Evolutionary conservation across 1,284 basidiomycete genomes (phyloP), one percentile per base, ranked within the genome.

Genomic region (Microbotryum scabiosae): DNA sequence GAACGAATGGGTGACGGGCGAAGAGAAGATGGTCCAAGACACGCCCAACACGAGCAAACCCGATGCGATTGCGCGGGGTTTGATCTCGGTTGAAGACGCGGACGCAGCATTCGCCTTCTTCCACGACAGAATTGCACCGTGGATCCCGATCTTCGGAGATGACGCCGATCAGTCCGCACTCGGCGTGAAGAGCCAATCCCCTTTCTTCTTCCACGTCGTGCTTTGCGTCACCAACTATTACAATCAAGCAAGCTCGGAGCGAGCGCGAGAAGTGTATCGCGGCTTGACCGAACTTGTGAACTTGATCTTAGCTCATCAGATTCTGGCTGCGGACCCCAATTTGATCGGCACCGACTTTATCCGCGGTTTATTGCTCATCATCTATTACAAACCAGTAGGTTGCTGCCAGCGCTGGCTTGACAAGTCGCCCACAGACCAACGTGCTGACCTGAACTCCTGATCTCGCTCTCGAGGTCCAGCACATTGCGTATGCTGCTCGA

Each of bases 201-300:
- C 66, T 0, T 67, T 67, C 51, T 49, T 67, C 20, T 67, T 67
- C 51, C 63, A 65, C 36, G 48, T 65, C 20, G 63, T 67, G 25
- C 51, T 67, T 1, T 59, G 62, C 48, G 63, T 67, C 21, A 65
- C 66, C 5, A 62, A 67, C 28, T 66, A 58, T 45, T 67, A 67
- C 66, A 67, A 67, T 53, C 62, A 63, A 1, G 57, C 57, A 16
- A 64, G 57, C 7, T 44, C 56, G 5, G n/a, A 46, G 1, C 60
- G 66, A 4, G 63, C 66, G 1, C 44, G 30, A 3, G 66, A 67
- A n/a, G 66, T 66, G 14, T 66, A 64, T 54, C 51, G 50, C 20
- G 66, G 66, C 7, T 32, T 67, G 30, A 67, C 54, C 21, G 43
- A 49, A 10, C 57, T 67, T 55, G 55, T 67, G 9, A 62, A 67